Conservation (phyloP, 805 yeast genomes). For the Starmerella bacillaris region DNA sequence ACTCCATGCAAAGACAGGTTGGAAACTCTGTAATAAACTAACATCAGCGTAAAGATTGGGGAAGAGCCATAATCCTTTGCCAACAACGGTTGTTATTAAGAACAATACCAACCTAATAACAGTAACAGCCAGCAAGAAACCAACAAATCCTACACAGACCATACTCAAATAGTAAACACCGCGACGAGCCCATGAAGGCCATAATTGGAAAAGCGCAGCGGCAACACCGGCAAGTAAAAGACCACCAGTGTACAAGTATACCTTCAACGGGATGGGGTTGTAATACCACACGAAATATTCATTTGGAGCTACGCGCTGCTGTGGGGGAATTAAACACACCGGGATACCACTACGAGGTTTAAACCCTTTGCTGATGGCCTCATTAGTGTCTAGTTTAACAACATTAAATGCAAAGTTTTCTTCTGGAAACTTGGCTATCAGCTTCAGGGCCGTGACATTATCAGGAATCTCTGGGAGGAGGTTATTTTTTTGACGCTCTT, state of each 20-base stretch:
- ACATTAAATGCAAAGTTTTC: constrained; percentile 61
- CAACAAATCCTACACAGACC: constrained; percentile 54
- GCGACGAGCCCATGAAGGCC: constrained; percentile 80
- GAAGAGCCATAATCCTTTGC: constrained; percentile 83
- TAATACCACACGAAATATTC: constrained; percentile 70
- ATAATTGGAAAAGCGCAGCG: constrained; percentile 68
- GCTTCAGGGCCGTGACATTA: constrained; percentile 39
- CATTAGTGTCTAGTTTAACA: constrained; percentile 43
- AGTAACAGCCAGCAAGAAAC: constrained; percentile 58
- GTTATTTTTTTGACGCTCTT: constrained; percentile 27
- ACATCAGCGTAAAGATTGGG: constrained; percentile 93
- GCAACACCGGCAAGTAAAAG: constrained; percentile 46
- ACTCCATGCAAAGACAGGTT: constrained; percentile 77
- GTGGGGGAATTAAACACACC: constrained; percentile 24
- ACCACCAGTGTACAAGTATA: constrained; percentile 30
- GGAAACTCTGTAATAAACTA: constrained; percentile 80
- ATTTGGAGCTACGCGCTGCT: constrained; percentile 27
- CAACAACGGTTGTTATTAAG: constrained; percentile 37
- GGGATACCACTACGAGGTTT: constrained; percentile 47
- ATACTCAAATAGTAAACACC: constrained; percentile 85
- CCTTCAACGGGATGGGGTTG: constrained; percentile 49
- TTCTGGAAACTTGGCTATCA: constrained; percentile 51
- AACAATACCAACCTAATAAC: constrained; percentile 60
- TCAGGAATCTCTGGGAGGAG: constrained; percentile 33
- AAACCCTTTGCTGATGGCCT: constrained; percentile 45